Conservation (phyloP, 1,284 basidiomycete species). For the Trametes polyzona region DNA sequence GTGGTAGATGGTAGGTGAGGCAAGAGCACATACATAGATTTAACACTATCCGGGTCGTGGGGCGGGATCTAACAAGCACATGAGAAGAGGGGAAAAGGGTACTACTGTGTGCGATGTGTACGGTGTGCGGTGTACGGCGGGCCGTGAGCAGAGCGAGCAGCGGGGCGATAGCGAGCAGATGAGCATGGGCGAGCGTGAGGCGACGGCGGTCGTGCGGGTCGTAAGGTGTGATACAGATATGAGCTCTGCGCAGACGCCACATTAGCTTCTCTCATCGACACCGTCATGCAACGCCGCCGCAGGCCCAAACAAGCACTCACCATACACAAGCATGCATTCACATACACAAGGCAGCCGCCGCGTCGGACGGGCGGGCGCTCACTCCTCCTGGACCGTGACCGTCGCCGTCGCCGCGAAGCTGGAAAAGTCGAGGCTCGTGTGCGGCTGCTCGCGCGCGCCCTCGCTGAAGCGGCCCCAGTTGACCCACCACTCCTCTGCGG, state of each 20-base stretch:
- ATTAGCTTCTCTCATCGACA: no score
- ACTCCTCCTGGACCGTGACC: slow-evolving; percentile 14
- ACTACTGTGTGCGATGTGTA: background rate
- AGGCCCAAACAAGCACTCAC: background rate
- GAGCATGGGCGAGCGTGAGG: background rate
- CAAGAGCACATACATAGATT: no score
- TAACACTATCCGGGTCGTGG: no score
- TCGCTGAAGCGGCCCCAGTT: slow-evolving; percentile 37
- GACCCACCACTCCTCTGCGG: slow-evolving; percentile 42
- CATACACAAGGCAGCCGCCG: no score
- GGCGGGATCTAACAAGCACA: background rate
- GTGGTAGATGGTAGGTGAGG: no score
- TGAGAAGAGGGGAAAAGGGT: background rate
- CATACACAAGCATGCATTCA: background rate
- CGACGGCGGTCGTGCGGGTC: slow-evolving; percentile 9
- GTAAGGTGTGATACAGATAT: background rate
- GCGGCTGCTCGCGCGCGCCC: slow-evolving; percentile 15
- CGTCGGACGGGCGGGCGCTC: background rate
- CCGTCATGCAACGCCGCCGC: no score
- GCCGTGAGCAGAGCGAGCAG: slow-evolving; percentile 8
- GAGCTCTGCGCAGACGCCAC: no score
- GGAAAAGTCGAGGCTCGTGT: slow-evolving; percentile 9
- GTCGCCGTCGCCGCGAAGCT: slow-evolving; percentile 9
- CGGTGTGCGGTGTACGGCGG: background rate
- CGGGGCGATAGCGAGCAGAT: slow-evolving; percentile 9